phyloP scores from a whole-genome alignment of 148 eudicot species.

The Simmondsia chinensis region DNA sequence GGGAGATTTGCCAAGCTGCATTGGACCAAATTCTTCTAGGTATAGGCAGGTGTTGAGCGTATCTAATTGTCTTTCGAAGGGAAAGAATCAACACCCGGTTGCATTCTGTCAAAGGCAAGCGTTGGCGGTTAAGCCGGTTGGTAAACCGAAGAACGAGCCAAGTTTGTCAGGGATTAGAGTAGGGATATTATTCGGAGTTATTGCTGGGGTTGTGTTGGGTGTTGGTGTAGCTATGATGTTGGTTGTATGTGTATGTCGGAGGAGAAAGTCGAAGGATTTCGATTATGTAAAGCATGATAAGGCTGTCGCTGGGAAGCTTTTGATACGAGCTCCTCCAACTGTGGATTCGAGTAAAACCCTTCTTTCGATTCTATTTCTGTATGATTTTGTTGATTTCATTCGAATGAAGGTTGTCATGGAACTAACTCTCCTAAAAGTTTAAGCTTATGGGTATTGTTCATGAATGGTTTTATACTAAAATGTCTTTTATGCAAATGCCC shows the following conservation, averaged over 20 bases:
- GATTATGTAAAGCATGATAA: constrained; percentile 25
- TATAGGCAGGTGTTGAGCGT: constrained; percentile 37
- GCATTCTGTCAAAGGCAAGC: constrained; percentile 56
- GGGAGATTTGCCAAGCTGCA: constrained; percentile 62
- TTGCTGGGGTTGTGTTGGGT: constrained; percentile 40
- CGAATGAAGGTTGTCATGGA: too few relatives aligned
- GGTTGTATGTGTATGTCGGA: constrained; percentile 24
- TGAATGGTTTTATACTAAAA: too few relatives aligned
- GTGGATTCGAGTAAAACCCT: constrained; percentile 43
- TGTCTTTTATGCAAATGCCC: too few relatives aligned
- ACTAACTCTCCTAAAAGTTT: too few relatives aligned
- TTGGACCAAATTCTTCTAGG: constrained; percentile 24
- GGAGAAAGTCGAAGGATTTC: constrained; percentile 9
- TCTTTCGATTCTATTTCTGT: background rate
- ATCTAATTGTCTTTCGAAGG: constrained; percentile 61
- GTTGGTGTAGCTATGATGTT: constrained; percentile 33
- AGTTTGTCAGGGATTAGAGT: constrained; percentile 31
- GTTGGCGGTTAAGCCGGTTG: constrained; percentile 58
- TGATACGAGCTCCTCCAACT: constrained; percentile 33
- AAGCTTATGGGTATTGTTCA: too few relatives aligned
- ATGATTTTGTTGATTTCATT: background rate
- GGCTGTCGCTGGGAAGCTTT: constrained; percentile 29
- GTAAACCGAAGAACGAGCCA: constrained; percentile 4
- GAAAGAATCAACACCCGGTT: constrained; percentile 40
- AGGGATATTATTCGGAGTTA: constrained; percentile 56